Percentiles rank a stretch among this genome's conserved stretches.
These are phyloP conservation scores for Lepidium africanum DNA, from an alignment of 345 rosid genomes.

Conservation along the genomic window DNA sequence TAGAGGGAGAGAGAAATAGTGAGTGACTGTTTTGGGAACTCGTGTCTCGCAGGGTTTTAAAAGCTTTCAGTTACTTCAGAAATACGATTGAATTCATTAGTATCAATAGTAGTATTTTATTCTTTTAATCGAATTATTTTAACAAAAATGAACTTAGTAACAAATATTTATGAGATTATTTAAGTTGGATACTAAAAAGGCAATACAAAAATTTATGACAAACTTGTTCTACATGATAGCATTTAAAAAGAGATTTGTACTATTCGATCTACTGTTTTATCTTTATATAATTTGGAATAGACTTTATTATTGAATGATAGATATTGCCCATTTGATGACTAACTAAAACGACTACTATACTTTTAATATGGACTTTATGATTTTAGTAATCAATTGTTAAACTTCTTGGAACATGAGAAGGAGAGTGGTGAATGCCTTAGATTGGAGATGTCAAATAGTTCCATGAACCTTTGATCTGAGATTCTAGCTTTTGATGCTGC, in stretches of 20 bases:
- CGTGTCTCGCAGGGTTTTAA: constrained; percentile 6
- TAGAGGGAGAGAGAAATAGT: neutral
- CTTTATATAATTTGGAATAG: too few species aligned
- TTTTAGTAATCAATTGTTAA: neutral
- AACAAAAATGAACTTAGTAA: neutral
- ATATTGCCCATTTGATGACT: neutral
- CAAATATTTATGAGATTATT: neutral
- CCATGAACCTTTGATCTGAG: constrained; percentile 68
- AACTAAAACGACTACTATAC: neutral
- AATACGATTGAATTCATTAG: neutral
- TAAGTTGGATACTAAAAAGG: neutral
- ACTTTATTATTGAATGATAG: neutral
- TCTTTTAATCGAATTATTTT: neutral
- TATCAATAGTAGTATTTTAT: neutral
- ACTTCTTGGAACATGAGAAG: constrained; percentile 39
- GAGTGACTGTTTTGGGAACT: neutral
- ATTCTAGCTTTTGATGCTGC: constrained; percentile 63
- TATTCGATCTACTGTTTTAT: neutral
- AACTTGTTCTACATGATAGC: neutral
- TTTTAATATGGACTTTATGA: neutral
- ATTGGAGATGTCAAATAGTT: constrained; percentile 51
- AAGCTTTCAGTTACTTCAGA: neutral
- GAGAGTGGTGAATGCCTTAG: constrained; percentile 39
- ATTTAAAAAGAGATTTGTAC: neutral
- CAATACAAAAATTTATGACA: neutral